Evolutionary conservation across 2,329 filamentous ascomycete genomes (phyloP).

Genomic region (Dactylonectria macrodidyma): DNA sequence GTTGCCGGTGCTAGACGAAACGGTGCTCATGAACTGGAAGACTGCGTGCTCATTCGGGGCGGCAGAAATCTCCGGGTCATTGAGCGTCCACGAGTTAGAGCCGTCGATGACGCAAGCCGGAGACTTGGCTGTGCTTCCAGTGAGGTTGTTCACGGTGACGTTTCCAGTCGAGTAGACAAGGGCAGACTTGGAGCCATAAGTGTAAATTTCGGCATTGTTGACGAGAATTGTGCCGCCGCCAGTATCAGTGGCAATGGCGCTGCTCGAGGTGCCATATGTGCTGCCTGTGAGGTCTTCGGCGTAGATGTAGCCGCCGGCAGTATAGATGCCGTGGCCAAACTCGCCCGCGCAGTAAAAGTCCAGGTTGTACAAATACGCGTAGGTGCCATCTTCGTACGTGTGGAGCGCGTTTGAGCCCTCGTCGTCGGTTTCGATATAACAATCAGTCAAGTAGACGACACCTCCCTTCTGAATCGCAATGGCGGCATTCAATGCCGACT

Average conservation of each 20-base stretch:
- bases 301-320: slow-evolving; percentile 22
- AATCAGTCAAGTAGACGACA: slow-evolving; percentile 22
- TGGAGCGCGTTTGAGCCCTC: slow-evolving; percentile 18
- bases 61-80: slow-evolving; percentile 9
- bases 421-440: slow-evolving; percentile 20
- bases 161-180: slow-evolving; percentile 24
- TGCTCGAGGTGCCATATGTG: slow-evolving; percentile 22
- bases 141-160: slow-evolving; percentile 18
- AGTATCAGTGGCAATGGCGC: slow-evolving; percentile 20
- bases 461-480: slow-evolving; percentile 21
- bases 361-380: slow-evolving; percentile 22
- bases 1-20: not conserved
- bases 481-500: slow-evolving; percentile 17
- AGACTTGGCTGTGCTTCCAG: slow-evolving; percentile 4
- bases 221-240: slow-evolving; percentile 20
- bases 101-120: slow-evolving; percentile 24
- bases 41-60: slow-evolving; percentile 21
- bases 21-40: slow-evolving; percentile 29
- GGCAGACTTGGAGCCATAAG: slow-evolving; percentile 20
- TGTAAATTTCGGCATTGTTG: slow-evolving; percentile 7
- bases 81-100: slow-evolving; percentile 25
- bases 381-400: slow-evolving; percentile 19
- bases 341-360: slow-evolving; percentile 20
- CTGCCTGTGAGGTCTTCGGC: slow-evolving; percentile 21
- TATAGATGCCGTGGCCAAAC: slow-evolving; percentile 22